phyloP scores from a whole-genome alignment of 352 stramenopile species.

The Pythium myriotylum region DNA sequence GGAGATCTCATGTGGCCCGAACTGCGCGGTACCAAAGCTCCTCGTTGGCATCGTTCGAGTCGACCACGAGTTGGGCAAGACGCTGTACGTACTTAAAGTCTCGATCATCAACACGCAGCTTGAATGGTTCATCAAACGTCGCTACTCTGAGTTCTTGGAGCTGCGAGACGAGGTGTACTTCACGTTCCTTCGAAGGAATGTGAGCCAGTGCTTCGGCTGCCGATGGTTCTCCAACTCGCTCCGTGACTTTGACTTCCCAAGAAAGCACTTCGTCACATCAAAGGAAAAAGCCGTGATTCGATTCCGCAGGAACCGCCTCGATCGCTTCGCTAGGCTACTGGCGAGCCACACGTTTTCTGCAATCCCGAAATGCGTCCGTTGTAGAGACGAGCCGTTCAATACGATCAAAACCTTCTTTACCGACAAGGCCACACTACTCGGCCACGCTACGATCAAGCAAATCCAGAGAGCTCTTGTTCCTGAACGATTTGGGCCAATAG shows the following conservation, averaged over 20 bases:
- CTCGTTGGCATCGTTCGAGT: constrained; percentile 43
- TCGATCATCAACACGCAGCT: constrained; percentile 40
- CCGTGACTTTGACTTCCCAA: constrained; percentile 58
- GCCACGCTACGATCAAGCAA: constrained; percentile 26
- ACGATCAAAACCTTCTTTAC: constrained; percentile 72
- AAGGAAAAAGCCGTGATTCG: constrained; percentile 44
- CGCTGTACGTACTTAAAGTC: constrained; percentile 49
- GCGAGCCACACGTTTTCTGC: constrained; percentile 74
- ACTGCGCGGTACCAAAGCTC: constrained; percentile 54
- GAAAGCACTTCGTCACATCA: constrained; percentile 60
- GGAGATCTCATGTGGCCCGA: constrained; percentile 52
- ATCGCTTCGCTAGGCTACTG: constrained; percentile 62
- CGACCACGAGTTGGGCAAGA: constrained; percentile 27
- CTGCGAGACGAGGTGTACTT: constrained; percentile 51
- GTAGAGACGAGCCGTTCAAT: constrained; percentile 57
- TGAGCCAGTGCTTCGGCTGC: constrained; percentile 75
- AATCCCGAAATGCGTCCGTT: constrained; percentile 71
- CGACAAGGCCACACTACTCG: constrained; percentile 31
- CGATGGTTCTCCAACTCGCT: constrained; percentile 72
- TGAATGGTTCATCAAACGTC: constrained; percentile 64
- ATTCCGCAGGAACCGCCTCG: constrained; percentile 47
- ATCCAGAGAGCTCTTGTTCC: constrained; percentile 40
- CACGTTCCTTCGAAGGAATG: constrained; percentile 45
- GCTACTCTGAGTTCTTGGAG: constrained; percentile 74
- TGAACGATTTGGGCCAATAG: constrained; percentile 60